Base-by-base conservation (phyloP, 495 filamentous ascomycete species). In the Neurospora sp. region DNA sequence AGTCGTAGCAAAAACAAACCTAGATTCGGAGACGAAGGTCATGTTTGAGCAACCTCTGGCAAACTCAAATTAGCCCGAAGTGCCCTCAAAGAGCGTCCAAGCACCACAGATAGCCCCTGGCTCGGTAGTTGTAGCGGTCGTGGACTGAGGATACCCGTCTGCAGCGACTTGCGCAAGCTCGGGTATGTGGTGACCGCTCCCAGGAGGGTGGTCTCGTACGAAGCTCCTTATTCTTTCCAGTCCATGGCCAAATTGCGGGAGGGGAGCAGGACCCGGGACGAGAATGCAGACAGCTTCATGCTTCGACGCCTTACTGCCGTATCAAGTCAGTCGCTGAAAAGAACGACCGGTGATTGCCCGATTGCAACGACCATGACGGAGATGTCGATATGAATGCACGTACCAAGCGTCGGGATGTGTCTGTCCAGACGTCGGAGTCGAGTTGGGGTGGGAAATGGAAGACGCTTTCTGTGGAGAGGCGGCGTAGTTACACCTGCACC, bases 101-200 rank as follows among this genome's bases (percentile, higher is more conserved):
- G 31, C 42, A 35, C 70, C 42, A 35, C 16, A 41, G 40, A 22
- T n/a, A 31, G 16, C 22, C 37, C 42, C 69, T 48, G 37, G 27
- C 69, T 31, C 40, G 40, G 69, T 40, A 40, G 37, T 45, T 44
- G 69, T 39, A 38, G 59, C 31, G 31, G 45, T 27, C 20, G 42
- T 27, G 61, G 22, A 45, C 71, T 27, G 40, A 48, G n/a, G 31
- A 35, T 20, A 68, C 35, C 42, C 53, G 42, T 39, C 39, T 72
- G 53, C 71, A 69, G 68, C 68, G 22, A 70, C 69, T 65, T 48
- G 74, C 70, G 73, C 73, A 70, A 75, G 40, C 16, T 69, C 70
- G 73, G 71, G 59, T 70, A 72, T 78, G 78, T 73, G 39, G 78
- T 78, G 78, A 35, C 70, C 72, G 70, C 73, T 79, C 76, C 80